Percentiles rank a stretch among this genome's conserved stretches.
These are phyloP conservation scores for Apiotrichum sp. DNA, from an alignment of 1,284 basidiomycete genomes.

Conservation along the genomic window DNA sequence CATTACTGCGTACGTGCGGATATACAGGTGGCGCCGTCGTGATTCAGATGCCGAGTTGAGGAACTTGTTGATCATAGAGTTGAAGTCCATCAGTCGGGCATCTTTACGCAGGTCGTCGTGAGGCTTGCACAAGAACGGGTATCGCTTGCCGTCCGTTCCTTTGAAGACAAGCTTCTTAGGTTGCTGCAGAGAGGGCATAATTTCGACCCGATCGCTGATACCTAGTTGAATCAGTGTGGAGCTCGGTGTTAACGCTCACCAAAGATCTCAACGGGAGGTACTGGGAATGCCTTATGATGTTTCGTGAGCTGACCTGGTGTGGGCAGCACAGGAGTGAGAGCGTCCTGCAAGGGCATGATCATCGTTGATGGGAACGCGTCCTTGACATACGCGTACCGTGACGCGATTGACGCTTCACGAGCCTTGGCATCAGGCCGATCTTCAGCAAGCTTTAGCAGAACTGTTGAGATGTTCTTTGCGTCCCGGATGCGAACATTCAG, in stretches of 20 bases:
- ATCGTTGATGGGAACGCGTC: slow-evolving; percentile 59
- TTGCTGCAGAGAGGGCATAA: slow-evolving; percentile 89
- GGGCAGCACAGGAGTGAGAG: slow-evolving; percentile 81
- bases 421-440: slow-evolving; percentile 29
- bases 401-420: slow-evolving; percentile 25
- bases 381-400: slow-evolving; percentile 59
- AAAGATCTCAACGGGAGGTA: slow-evolving; percentile 66
- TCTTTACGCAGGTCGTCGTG: slow-evolving; percentile 98
- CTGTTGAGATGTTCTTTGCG: slow-evolving; percentile 28
- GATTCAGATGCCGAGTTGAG: slow-evolving; percentile 91
- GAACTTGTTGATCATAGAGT: slow-evolving; percentile 95
- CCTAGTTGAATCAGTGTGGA: neutral
- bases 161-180: slow-evolving; percentile 86
- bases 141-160: slow-evolving; percentile 75
- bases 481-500: slow-evolving; percentile 47
- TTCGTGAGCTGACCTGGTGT: slow-evolving; percentile 58
- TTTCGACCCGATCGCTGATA: slow-evolving; percentile 83
- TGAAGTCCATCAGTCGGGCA: slow-evolving; percentile 96
- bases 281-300: slow-evolving; percentile 75
- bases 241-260: slow-evolving; percentile 50
- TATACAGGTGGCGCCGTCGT: slow-evolving; percentile 76
- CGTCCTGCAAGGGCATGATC: slow-evolving; percentile 88
- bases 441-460: slow-evolving; percentile 36
- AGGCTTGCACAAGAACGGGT: slow-evolving; percentile 94
- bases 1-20: slow-evolving; percentile 93